Evolutionary conservation across 352 stramenopile genomes (phyloP), one percentile per base, ranked within the genome.

Genomic region (Aphanomyces invadans): DNA sequence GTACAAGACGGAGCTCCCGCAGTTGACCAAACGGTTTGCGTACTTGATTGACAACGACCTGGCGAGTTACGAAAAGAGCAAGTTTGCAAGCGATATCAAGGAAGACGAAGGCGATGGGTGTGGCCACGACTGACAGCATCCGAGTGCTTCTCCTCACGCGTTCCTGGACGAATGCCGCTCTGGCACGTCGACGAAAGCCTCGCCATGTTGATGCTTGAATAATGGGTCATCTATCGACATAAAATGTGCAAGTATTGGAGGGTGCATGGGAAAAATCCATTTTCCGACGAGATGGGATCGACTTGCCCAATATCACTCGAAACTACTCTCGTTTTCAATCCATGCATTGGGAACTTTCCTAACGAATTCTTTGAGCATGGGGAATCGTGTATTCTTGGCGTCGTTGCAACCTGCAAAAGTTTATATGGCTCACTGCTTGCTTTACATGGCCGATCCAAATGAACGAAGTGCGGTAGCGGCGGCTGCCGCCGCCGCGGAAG

Each of bases 1-100:
- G 21, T 66, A 66, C 46, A 25, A 53, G 19, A 66, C 59, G 28
- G 59, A 66, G 21, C 59, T 57, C 17, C 59, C 42, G 19, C 59
- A 66, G 29, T 12, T 66, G 21, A 66, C 59, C 29, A 66, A 66
- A 29, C 59, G 59, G 19, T 66, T 66, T 38, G 59, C 26, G 12
- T 38, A 45, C 59, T 25, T 66, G 21, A 44, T 66, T 2, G 59
- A 66, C 25, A 66, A 66, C 2, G 59, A 66, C 33, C 17, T 66
- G 11, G 46, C 1, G n/a, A n/a, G n/a, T 10, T 54, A 23, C 21
- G 46, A 54, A 29, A 54, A 54, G 46, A 23, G 10, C 46, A 54
- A 29, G 46, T 12, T 31, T 11, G 46, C 7, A 0, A 31, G n/a
- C n/a, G 26, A 54, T 31, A 29, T 23, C 46, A 29, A 21, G 10